Percentiles rank a stretch among this genome's conserved stretches.
phyloP scores from a whole-genome alignment of 768 basidiomycete species.

The Rhizopogon sp. region DNA sequence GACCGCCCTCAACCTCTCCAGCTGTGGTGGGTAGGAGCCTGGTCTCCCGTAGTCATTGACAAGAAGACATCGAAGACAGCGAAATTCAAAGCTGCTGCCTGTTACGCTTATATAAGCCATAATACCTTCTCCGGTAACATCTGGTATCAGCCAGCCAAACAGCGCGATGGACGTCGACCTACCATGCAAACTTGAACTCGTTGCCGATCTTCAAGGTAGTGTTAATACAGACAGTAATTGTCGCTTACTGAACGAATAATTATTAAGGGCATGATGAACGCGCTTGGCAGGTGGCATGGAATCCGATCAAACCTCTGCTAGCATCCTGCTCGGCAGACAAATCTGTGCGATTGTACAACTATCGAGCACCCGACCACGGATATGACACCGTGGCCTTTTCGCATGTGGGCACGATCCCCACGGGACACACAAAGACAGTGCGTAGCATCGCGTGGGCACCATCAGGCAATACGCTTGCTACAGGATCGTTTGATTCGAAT shows the following conservation, averaged over 20 bases:
- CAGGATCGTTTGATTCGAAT: slow-evolving; percentile 91
- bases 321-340: slow-evolving; percentile 97
- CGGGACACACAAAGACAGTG: slow-evolving; percentile 86
- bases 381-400: slow-evolving; percentile 35
- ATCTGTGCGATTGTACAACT: slow-evolving; percentile 80
- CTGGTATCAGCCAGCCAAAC: too few relatives aligned
- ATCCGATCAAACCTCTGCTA: slow-evolving; percentile 71
- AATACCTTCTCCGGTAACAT: too few relatives aligned
- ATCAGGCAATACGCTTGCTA: slow-evolving; percentile 79
- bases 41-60: too few relatives aligned
- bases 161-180: slow-evolving; percentile 13
- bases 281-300: slow-evolving; percentile 89
- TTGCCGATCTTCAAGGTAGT: slow-evolving; percentile 21
- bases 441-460: slow-evolving; percentile 87
- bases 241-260: not conserved
- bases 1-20: too few relatives aligned
- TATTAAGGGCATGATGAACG: slow-evolving; percentile 69
- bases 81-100: too few relatives aligned
- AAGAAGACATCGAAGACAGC: too few relatives aligned
- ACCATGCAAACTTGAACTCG: slow-evolving; percentile 14
- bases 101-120: too few relatives aligned
- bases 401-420: slow-evolving; percentile 62
- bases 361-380: slow-evolving; percentile 29
- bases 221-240: not conserved
- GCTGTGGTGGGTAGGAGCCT: too few relatives aligned